phyloP scores from a whole-genome alignment of 164 flowering plant species.

The Dillenia turbinata region DNA sequence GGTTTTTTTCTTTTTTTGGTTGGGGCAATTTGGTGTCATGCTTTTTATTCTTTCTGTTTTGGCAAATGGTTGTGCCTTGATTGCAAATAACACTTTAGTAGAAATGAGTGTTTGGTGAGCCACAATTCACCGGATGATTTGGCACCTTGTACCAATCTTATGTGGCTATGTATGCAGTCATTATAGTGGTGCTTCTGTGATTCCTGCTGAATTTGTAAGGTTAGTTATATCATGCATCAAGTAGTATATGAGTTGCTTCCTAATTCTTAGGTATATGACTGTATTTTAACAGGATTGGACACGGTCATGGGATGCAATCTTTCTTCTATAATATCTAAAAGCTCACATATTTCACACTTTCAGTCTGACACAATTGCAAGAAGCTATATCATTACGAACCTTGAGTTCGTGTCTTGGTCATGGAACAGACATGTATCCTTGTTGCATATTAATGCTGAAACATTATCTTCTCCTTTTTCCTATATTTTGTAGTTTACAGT shows the following conservation, averaged over 20 bases:
- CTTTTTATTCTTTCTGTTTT: too few species aligned
- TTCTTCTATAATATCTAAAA: slow-evolving; percentile 77
- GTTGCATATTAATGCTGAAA: neutral
- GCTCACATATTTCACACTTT: slow-evolving; percentile 80
- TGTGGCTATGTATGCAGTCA: too few species aligned
- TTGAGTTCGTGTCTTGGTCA: slow-evolving; percentile 71
- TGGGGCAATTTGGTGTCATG: too few species aligned
- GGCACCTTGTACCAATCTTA: too few species aligned
- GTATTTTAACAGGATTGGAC: slow-evolving; percentile 72
- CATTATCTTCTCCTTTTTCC: neutral
- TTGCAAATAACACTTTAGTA: too few species aligned
- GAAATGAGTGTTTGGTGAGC: too few species aligned
- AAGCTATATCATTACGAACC: slow-evolving; percentile 83
- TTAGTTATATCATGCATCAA: neutral
- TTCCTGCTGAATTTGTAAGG: too few species aligned
- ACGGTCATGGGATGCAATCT: slow-evolving; percentile 98
- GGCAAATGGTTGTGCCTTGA: too few species aligned
- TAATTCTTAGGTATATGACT: slow-evolving; percentile 11
- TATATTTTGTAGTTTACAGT: too few species aligned
- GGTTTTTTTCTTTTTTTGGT: too few species aligned
- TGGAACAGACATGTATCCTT: slow-evolving; percentile 97
- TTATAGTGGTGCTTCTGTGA: too few species aligned
- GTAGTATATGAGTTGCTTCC: neutral
- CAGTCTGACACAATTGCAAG: slow-evolving; percentile 92
- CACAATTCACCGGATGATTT: too few species aligned